phyloP scores from a whole-genome alignment of 371 early-diverging fungal genomes.

The Dentiscutata heterogama region DNA sequence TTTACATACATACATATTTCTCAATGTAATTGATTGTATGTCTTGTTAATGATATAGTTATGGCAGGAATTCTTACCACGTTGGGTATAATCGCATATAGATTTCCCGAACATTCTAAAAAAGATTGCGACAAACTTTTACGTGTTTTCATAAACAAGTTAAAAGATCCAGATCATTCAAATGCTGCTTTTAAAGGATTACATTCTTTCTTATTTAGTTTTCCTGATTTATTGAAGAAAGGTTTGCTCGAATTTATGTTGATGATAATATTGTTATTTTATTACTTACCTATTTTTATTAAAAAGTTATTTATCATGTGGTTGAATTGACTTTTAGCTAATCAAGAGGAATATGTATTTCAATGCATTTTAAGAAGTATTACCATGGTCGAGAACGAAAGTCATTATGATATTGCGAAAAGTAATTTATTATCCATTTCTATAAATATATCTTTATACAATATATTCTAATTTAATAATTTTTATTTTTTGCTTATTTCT shows the following conservation, averaged over 20 bases:
- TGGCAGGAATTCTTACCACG: slow-evolving; percentile 1
- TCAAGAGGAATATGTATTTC: slow-evolving; percentile 19
- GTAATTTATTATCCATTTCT: background rate
- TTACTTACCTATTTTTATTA: background rate
- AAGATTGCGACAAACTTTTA: background rate
- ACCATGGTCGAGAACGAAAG: slow-evolving; percentile 9
- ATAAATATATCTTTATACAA: background rate
- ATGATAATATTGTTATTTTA: background rate
- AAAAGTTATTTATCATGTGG: too few species aligned
- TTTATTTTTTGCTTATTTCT: too few species aligned
- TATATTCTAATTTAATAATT: too few species aligned
- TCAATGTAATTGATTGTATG: too few species aligned
- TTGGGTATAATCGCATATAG: slow-evolving; percentile 20
- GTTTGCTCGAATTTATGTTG: background rate
- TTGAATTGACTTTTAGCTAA: background rate
- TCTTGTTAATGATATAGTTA: background rate
- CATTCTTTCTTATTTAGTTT: slow-evolving; percentile 28
- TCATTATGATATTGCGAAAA: slow-evolving; percentile 5
- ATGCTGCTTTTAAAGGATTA: slow-evolving; percentile 17
- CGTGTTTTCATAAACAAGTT: slow-evolving; percentile 16
- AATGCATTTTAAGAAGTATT: slow-evolving; percentile 11
- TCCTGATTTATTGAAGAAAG: background rate
- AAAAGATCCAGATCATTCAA: background rate
- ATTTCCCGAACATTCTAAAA: background rate
- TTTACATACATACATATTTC: background rate